These are phyloP conservation scores for Mrakia frigida DNA, from an alignment of 768 basidiomycete species.

Conservation along the genomic window DNA sequence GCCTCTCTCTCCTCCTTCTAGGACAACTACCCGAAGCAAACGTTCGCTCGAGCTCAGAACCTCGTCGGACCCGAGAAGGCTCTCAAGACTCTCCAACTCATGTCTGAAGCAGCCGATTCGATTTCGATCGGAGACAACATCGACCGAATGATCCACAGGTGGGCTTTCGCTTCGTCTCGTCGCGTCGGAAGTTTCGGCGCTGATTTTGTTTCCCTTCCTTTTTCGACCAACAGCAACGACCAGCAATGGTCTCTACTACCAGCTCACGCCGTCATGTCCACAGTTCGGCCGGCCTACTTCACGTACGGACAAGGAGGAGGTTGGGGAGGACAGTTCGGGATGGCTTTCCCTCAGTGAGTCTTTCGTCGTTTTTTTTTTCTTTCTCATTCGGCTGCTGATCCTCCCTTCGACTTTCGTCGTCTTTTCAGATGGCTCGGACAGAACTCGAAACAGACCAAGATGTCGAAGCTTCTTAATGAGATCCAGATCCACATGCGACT, in stretches of 20 bases:
- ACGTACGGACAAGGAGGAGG: constrained; percentile 59
- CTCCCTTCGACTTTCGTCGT: not conserved
- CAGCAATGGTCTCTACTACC: constrained; percentile 97
- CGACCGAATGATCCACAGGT: constrained; percentile 91
- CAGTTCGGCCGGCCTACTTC: constrained; percentile 77
- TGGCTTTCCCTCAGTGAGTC: constrained; percentile 81
- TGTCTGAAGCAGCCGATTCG: constrained; percentile 82
- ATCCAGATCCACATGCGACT: constrained; percentile 94
- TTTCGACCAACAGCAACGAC: constrained; percentile 59
- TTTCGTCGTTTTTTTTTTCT: not conserved
- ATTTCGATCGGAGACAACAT: constrained; percentile 94
- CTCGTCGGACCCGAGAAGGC: constrained; percentile 59
- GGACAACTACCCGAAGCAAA: constrained; percentile 92
- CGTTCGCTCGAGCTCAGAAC: constrained; percentile 57
- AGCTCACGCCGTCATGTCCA: constrained; percentile 82
- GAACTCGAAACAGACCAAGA: constrained; percentile 86
- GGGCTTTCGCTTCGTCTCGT: constrained; percentile 13
- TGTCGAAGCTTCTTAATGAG: constrained; percentile 72
- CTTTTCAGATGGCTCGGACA: constrained; percentile 84
- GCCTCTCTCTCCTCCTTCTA: constrained; percentile 38
- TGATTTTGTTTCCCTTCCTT: not conserved
- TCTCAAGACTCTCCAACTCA: constrained; percentile 69
- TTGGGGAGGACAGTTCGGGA: constrained; percentile 62
- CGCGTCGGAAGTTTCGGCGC: not conserved
- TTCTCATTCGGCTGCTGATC: not conserved